Percentiles rank a stretch among this genome's conserved stretches.
Evolutionary conservation across 2,329 filamentous ascomycete species (phyloP).

Genomic region (Penicillium sp.): DNA sequence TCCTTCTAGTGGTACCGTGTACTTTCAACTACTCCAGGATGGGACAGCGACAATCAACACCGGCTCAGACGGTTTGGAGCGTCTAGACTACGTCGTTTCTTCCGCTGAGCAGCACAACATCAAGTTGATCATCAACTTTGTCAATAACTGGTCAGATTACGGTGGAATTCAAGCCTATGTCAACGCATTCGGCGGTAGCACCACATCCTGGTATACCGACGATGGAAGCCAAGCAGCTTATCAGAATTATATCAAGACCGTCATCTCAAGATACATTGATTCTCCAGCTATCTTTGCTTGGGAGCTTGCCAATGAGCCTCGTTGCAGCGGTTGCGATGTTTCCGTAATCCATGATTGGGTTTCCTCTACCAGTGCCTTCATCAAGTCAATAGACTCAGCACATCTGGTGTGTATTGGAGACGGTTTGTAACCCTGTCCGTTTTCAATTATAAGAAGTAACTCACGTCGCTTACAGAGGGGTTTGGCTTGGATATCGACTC

Average conservation of each 20-base stretch:
- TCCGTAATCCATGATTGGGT: slow-evolving; percentile 60
- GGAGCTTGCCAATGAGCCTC: slow-evolving; percentile 65
- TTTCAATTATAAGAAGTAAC: background rate
- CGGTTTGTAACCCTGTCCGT: slow-evolving; percentile 19
- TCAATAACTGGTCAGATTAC: slow-evolving; percentile 68
- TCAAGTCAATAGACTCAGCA: slow-evolving; percentile 58
- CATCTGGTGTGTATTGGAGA: slow-evolving; percentile 64
- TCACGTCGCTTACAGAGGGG: slow-evolving; percentile 44
- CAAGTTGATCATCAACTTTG: slow-evolving; percentile 56
- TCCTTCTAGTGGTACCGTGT: slow-evolving; percentile 42
- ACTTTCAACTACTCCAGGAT: slow-evolving; percentile 40
- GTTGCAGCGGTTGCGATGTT: slow-evolving; percentile 58
- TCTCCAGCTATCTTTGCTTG: slow-evolving; percentile 62
- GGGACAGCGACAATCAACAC: slow-evolving; percentile 55
- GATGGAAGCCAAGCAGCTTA: slow-evolving; percentile 54
- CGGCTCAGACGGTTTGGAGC: slow-evolving; percentile 58
- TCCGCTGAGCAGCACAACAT: slow-evolving; percentile 57
- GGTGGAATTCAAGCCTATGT: slow-evolving; percentile 61
- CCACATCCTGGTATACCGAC: slow-evolving; percentile 58
- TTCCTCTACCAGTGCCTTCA: slow-evolving; percentile 54
- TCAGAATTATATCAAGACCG: slow-evolving; percentile 56
- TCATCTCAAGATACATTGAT: slow-evolving; percentile 58
- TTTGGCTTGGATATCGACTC: slow-evolving; percentile 46
- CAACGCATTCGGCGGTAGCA: slow-evolving; percentile 50
- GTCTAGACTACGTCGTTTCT: slow-evolving; percentile 62